Evolutionary conservation across 306 rosid genomes (phyloP).

Genomic region (Oemleria cerasiformis): DNA sequence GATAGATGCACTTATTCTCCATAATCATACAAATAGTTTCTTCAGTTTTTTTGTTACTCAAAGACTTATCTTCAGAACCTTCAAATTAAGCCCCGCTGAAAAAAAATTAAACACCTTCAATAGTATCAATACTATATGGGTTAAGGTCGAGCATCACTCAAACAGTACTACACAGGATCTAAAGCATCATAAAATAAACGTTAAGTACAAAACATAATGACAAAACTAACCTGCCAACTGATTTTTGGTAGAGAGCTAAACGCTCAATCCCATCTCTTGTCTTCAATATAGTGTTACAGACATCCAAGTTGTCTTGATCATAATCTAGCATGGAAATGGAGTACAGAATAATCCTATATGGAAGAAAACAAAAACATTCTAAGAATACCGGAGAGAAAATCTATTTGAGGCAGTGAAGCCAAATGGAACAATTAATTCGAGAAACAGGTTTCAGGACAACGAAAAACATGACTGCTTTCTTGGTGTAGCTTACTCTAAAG

Average conservation of each 20-base stretch:
- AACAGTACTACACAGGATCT: neutral
- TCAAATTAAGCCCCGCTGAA: neutral
- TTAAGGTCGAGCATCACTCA: neutral
- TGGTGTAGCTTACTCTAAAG: neutral
- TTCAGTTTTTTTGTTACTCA: neutral
- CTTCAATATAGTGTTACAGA: conserved; percentile 50
- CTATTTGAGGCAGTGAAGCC: neutral
- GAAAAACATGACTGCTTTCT: neutral
- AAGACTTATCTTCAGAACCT: neutral
- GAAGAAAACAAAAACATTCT: conserved; percentile 7
- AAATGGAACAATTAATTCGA: neutral
- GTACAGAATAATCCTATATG: conserved; percentile 72
- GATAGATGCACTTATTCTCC: neutral
- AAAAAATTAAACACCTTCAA: neutral
- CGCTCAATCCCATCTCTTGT: conserved; percentile 75
- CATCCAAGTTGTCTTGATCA: conserved; percentile 57
- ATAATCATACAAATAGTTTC: neutral
- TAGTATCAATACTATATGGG: neutral
- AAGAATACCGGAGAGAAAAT: neutral
- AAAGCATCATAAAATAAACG: neutral
- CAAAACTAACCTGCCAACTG: conserved; percentile 72
- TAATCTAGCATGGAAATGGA: conserved; percentile 79
- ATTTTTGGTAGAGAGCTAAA: conserved; percentile 68
- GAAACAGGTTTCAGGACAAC: neutral
- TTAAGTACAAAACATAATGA: conserved; percentile 4